phyloP scores from a whole-genome alignment of 768 basidiomycete genomes.

The Boletus pseudopeckii region DNA sequence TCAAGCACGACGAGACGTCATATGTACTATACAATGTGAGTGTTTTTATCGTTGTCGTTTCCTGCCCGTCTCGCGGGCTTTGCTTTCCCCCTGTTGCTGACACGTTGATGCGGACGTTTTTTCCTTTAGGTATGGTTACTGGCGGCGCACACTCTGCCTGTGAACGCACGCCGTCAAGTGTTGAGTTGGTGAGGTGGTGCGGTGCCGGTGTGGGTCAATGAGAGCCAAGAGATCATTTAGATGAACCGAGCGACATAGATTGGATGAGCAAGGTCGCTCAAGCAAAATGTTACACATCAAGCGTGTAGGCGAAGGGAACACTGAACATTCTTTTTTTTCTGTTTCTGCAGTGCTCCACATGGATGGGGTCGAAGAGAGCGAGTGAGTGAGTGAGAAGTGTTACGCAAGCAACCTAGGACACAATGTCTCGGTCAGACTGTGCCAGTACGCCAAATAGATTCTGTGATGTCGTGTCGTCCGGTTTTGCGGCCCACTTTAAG shows the following conservation, averaged over 20 bases:
- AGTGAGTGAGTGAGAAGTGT: no score
- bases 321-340: no score
- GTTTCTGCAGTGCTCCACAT: no score
- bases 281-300: no score
- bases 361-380: no score
- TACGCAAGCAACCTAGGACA: no score
- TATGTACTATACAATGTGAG: constrained; percentile 17
- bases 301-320: no score
- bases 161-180: constrained; percentile 4
- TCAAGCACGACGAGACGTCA: constrained; percentile 7
- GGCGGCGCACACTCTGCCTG: constrained; percentile 4
- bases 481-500: no score
- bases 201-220: not conserved
- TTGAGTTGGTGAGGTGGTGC: constrained; percentile 3
- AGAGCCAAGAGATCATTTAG: not conserved
- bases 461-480: no score
- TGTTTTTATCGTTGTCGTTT: not conserved
- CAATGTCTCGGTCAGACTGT: no score
- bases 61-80: not conserved
- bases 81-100: not conserved
- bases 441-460: no score
- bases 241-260: not conserved
- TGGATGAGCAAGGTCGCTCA: no score
- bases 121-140: constrained; percentile 6
- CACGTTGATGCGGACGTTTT: not conserved